Base-by-base conservation (phyloP, 345 rosid genomes). In the Melaleuca alternifolia region DNA sequence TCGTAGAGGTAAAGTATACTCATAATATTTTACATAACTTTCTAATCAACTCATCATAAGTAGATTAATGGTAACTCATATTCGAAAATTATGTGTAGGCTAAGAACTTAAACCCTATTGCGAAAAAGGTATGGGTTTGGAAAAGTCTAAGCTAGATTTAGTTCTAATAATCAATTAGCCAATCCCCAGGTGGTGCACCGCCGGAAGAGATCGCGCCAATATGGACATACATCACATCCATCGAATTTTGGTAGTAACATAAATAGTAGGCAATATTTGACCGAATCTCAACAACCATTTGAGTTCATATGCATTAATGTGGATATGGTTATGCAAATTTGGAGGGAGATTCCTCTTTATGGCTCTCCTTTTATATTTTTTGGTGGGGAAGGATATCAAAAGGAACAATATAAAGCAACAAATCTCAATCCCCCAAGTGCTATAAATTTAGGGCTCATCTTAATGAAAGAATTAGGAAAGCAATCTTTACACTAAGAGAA, bases 401-500 rank as follows among this genome's bases (percentile, higher is more conserved):
- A 71, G 46, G 79, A 71, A 16, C 11, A 65, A 65, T 65, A 24
- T 33, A 16, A 37, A 33, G 24, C 11, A 71, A 71, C 33, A 33
- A 65, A 33, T 33, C 24, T 65, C 79, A 65, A 37, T 21, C 81
- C 81, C 4, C 81, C 48, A 1, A 71, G 79, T 33, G 81, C 14
- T 37, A 71, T 71, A 71, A 71, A 18, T 71, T 71, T 41, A 18
- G 48, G 61, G 13, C 21, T 71, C 48, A 18, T 18, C 81, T 71
- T 37, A 71, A 71, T 71, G 71, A 89, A 82, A 87, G 85, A 87
- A 88, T 88, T 90, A 89, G 91, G 88, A 91, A 89, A 89, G 84
- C 77, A 83, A 89, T 82, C 91, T 90, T 88, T 84, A 91, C 86
- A 86, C 84, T 84, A 86, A 91, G 92, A 87, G 92, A 92, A 91